Evolutionary conservation across 2,329 filamentous ascomycete species (phyloP).

Genomic region (Ophiostoma sp.): DNA sequence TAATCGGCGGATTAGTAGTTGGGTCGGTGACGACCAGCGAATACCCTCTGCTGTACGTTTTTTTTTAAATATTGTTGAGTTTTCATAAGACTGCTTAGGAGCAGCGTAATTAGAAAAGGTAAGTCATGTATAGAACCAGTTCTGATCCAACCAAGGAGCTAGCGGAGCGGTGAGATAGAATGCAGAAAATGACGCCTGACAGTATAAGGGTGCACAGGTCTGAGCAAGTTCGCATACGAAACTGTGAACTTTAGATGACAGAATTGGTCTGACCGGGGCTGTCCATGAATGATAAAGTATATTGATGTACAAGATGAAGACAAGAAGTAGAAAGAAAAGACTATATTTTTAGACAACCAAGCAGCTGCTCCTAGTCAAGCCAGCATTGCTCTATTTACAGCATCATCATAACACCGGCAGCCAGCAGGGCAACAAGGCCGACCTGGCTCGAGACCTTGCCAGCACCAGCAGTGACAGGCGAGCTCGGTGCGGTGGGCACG

Average conservation of each 20-base stretch:
- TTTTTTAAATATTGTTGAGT: no score
- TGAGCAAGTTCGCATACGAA: neutral
- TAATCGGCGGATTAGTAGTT: no score
- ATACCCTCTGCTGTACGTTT: no score
- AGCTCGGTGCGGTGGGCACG: conserved; percentile 14
- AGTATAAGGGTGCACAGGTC: no score
- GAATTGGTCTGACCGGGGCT: neutral
- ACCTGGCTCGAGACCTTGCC: conserved; percentile 21
- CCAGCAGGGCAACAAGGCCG: conserved; percentile 21
- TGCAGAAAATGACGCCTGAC: no score
- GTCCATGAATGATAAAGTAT: conserved; percentile 1
- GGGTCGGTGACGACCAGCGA: no score
- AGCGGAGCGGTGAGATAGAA: no score
- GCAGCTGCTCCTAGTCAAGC: neutral
- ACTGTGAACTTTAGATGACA: neutral
- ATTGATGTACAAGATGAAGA: neutral
- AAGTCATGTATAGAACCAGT: no score
- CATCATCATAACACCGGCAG: conserved; percentile 23
- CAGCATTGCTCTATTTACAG: conserved; percentile 13
- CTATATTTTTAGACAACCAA: neutral
- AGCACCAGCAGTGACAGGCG: conserved; percentile 24
- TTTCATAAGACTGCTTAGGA: no score
- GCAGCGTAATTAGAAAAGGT: no score
- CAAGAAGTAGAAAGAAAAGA: neutral
- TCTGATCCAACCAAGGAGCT: no score